Evolutionary conservation across 1,284 basidiomycete species (phyloP).

Genomic region (Bondarzewia mesenterica): DNA sequence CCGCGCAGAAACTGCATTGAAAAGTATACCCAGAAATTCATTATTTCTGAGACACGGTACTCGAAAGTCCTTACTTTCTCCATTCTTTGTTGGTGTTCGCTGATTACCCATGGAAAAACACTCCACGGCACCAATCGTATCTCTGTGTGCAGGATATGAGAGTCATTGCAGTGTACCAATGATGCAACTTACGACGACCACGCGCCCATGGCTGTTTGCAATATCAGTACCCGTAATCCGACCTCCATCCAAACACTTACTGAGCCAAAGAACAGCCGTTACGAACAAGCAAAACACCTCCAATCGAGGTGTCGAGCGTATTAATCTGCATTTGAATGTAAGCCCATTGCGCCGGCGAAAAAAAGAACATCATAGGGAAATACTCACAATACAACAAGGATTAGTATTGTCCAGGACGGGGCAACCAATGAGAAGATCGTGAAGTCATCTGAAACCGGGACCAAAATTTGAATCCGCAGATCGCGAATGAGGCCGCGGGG

Average conservation of each 20-base stretch:
- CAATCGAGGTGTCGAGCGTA: conserved; percentile 59
- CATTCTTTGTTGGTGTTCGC: conserved; percentile 42
- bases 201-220: conserved; percentile 52
- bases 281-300: conserved; percentile 50
- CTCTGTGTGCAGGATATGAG: conserved; percentile 29
- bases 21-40: conserved; percentile 5
- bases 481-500: not conserved
- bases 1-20: conserved; percentile 40
- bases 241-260: conserved; percentile 29
- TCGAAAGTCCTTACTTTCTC: conserved; percentile 36
- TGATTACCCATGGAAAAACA: conserved; percentile 47
- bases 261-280: conserved; percentile 56
- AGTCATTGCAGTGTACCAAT: not conserved
- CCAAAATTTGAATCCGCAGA: conserved; percentile 3
- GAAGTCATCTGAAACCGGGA: conserved; percentile 44
- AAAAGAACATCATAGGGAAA: too few relatives aligned
- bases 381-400: conserved; percentile 48
- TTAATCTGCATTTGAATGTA: conserved; percentile 33
- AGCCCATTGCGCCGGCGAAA: conserved; percentile 4
- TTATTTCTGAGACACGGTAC: conserved; percentile 1
- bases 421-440: conserved; percentile 59
- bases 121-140: conserved; percentile 58
- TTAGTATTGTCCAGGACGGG: conserved; percentile 53
- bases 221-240: not conserved
- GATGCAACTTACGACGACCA: conserved; percentile 54